phyloP scores from a whole-genome alignment of 2,329 filamentous ascomycete species.

The Ophiocordyceps camponoti-saundersi region DNA sequence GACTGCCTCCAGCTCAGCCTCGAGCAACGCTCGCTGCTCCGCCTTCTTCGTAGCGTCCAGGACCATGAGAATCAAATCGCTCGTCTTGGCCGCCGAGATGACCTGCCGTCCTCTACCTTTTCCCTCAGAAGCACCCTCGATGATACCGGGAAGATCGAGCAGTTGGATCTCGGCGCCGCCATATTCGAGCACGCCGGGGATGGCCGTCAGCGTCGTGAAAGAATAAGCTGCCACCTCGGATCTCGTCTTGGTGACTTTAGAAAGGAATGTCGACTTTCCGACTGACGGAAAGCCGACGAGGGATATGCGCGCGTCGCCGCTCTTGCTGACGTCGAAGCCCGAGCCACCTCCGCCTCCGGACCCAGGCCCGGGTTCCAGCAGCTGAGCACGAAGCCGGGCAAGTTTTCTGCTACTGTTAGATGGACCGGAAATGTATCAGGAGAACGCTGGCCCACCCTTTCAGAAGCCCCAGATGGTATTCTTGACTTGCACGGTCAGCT shows the following conservation, averaged over 20 bases:
- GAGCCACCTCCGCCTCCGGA: constrained; percentile 60
- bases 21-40: constrained; percentile 76
- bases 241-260: constrained; percentile 95
- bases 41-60: constrained; percentile 92
- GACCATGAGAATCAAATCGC: constrained; percentile 92
- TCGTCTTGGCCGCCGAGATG: constrained; percentile 95
- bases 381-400: constrained; percentile 80
- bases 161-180: constrained; percentile 96
- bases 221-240: constrained; percentile 92
- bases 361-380: constrained; percentile 76
- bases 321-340: constrained; percentile 91
- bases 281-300: constrained; percentile 98
- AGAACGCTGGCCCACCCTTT: constrained; percentile 56
- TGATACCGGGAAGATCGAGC: constrained; percentile 93
- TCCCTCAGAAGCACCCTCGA: constrained; percentile 88
- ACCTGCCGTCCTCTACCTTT: constrained; percentile 93
- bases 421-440: not conserved
- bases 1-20: constrained; percentile 86
- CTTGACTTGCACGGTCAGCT: constrained; percentile 26
- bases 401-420: constrained; percentile 53
- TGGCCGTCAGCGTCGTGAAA: constrained; percentile 94
- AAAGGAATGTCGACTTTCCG: constrained; percentile 96
- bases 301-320: constrained; percentile 88
- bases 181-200: constrained; percentile 93
- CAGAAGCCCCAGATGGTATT: constrained; percentile 93